A percentile compares a stretch with the other conserved stretches of the same genome.
Evolutionary conservation across 768 basidiomycete species (phyloP).

Genomic region (Mycena venus): DNA sequence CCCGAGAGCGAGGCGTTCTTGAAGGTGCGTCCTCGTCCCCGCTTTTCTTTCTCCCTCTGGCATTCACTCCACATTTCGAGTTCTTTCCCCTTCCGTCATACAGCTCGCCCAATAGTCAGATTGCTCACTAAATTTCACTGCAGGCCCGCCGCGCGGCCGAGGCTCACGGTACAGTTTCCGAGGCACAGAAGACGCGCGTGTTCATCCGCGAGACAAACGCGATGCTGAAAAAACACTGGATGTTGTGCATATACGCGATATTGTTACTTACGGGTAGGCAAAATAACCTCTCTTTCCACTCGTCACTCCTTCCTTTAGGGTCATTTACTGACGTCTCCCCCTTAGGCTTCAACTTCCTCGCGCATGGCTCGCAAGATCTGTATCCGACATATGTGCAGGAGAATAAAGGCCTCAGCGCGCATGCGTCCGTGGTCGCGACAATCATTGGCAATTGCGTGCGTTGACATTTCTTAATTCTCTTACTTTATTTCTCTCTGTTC

Average conservation of each 20-base stretch:
- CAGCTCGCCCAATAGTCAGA: constrained; percentile 6
- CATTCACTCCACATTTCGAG: not conserved
- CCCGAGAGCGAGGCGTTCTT: constrained; percentile 77
- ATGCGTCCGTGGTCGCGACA: constrained; percentile 77
- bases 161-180: constrained; percentile 40
- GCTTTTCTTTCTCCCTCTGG: not conserved
- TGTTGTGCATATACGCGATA: constrained; percentile 87
- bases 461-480: constrained; percentile 25
- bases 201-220: constrained; percentile 80
- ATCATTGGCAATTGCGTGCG: constrained; percentile 82
- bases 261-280: constrained; percentile 76
- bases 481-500: not conserved
- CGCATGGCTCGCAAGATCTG: constrained; percentile 80
- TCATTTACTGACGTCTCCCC: not conserved
- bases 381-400: constrained; percentile 82
- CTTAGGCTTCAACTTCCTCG: constrained; percentile 66
- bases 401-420: constrained; percentile 70
- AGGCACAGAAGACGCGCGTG: constrained; percentile 68
- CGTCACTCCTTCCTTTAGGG: not conserved
- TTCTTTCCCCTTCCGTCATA: not conserved
- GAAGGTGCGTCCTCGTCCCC: constrained; percentile 14
- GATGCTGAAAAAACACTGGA: constrained; percentile 90
- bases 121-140: not conserved
- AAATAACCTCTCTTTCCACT: not conserved
- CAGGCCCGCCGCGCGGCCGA: constrained; percentile 29